Base-by-base conservation (phyloP, 805 yeast species). In the Debaryomyces maramus region DNA sequence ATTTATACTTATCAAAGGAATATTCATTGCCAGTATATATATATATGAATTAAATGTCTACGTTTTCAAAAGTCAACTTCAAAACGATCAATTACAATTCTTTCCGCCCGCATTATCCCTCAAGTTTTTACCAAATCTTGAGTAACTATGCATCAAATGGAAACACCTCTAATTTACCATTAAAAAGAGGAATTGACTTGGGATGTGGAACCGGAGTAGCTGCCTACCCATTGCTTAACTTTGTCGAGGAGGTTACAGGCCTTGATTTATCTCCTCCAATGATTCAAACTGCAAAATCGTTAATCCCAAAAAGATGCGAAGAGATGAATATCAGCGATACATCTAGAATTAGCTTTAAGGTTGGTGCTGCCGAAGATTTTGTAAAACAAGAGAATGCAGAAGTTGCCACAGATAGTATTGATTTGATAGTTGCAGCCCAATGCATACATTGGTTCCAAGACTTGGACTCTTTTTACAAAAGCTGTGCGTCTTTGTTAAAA, bases 121-220 rank as follows among this genome's bases (percentile, higher is more conserved):
- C 58, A 0, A 54, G 64, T 3, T 70, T 70, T 48, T 70, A 67
- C 43, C 48, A 52, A 31, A 44, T 60, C 10, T 48, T 70, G 15
- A 40, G 40, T 22, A 49, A 53, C 1, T 67, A 63, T 43, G 55
- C 53, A 3, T 46, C 59, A 2, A 47, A 50, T 18, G 45, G 46
- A 2, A 34, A 38, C 11, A 23, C 10, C 2, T 9, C 28, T 6
- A 42, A 41, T 17, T 32, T 49, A 10, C 56, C 58, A 4, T 45
- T 58, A 4, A 34, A 41, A 3, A 46, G 45, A 5, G 49, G 80
- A 6, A 56, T 62, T 53, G 65, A 61, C 51, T 50, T 75, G 32
- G 82, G 83, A 0, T 73, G 80, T 47, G 82, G 81, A 0, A 74
- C 81, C 0, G 83, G 81, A 0, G 72, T 70, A 18, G 78, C 77